These are phyloP conservation scores for Lodderomyces theae DNA, from an alignment of 1,139 yeast species.

Conservation along the genomic window DNA sequence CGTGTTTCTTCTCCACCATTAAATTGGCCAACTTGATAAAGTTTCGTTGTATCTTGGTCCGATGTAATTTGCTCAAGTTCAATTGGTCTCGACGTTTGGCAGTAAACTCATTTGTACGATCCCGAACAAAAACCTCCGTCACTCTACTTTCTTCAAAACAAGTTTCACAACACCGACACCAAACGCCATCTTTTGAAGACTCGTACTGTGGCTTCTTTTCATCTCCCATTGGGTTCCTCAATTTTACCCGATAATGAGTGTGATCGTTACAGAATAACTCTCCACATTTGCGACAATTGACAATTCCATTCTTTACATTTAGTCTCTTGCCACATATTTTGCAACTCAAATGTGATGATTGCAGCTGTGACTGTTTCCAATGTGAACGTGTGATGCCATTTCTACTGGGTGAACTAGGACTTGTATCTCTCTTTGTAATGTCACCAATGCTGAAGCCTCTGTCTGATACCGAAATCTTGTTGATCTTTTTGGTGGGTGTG, in stretches of 20 bases:
- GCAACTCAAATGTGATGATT: conserved; percentile 35
- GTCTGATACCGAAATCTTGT: conserved; percentile 36
- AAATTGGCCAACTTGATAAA: conserved; percentile 44
- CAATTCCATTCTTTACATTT: conserved; percentile 49
- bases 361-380: conserved; percentile 50
- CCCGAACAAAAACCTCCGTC: conserved; percentile 49
- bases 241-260: conserved; percentile 50
- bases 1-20: conserved; percentile 16
- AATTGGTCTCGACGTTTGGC: conserved; percentile 36
- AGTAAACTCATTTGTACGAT: conserved; percentile 46
- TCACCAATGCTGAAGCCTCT: conserved; percentile 33
- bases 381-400: conserved; percentile 48
- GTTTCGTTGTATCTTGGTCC: conserved; percentile 62
- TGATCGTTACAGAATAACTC: conserved; percentile 65
- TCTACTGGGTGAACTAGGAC: conserved; percentile 6
- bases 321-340: conserved; percentile 40
- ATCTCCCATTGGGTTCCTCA: conserved; percentile 29
- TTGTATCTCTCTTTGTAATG: conserved; percentile 3
- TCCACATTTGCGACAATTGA: conserved; percentile 74
- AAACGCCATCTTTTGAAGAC: conserved; percentile 43
- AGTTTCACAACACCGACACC: conserved; percentile 66
- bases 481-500: conserved; percentile 21
- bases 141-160: conserved; percentile 50
- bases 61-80: conserved; percentile 46
- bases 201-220: conserved; percentile 39